Base-by-base conservation (phyloP, 2,329 filamentous ascomycete genomes). In the Aspergillus carbonarius region DNA sequence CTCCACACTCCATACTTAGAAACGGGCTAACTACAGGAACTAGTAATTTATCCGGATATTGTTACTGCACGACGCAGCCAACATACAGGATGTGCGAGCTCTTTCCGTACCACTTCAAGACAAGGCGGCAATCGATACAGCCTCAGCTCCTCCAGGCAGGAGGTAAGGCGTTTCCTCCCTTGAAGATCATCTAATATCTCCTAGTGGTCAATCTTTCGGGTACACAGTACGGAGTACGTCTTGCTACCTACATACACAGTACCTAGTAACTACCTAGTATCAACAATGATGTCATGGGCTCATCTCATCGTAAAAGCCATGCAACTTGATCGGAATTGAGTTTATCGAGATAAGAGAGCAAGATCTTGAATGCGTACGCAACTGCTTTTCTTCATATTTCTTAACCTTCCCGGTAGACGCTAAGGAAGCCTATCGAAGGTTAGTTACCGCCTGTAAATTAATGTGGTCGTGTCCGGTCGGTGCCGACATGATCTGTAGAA, bases 1-100 rank as follows among this genome's bases (percentile, higher is more conserved):
- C 60, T 65, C 63, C 60, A 64, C 62, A 55, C 53, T 60, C 63
- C 60, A 63, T 64, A 57, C 58, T 64, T 61, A 63, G 60, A 60
- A 64, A 59, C 59, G 54, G 25, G 51, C 58, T 27, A 57, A 51
- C 46, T 15, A 47, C 44, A 27, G 44, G 7, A 27, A 27, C 44
- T 47, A 17, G 44, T 46, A 46, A 25, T 46, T 46, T 46, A 46
- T 46, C 42, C 20, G 42, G 20, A 46, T 46, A 57, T 37, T 34
- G 27, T 52, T 34, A 34, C 51, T 44, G 25, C 51, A 44, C 25
- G 18, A 25, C 49, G n/a, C 32, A 52, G 17, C 42, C 23, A 25
- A 27, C 42, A n/a, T 13, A n/a, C 20, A 25, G 42, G 42, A 46
- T 46, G 42, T 46, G 42, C 20, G 20, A 25, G 42, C 20, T 40